phyloP scores from a whole-genome alignment of 192 early-diverging fungal species.

The Entomortierella parvispora region DNA sequence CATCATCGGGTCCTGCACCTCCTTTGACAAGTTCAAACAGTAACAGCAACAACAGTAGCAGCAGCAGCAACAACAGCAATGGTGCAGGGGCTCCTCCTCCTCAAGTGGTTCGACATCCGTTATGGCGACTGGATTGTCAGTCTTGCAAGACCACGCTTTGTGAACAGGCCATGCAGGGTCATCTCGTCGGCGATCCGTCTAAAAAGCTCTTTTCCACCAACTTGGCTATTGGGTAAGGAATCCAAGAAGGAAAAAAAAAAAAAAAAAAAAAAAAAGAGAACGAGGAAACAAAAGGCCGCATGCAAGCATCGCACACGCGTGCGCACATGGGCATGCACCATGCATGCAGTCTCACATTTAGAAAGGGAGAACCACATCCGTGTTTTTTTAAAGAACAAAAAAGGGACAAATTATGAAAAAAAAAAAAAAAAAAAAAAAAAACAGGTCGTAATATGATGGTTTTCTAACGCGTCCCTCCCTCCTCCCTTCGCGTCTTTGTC shows the following conservation, averaged over 20 bases:
- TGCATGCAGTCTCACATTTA: neutral
- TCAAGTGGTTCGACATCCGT: conserved; percentile 34
- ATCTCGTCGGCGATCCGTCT: conserved; percentile 38
- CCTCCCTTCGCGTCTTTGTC: neutral
- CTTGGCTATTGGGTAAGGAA: neutral
- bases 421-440: conserved; percentile 10
- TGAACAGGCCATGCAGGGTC: conserved; percentile 3
- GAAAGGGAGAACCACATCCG: too few relatives aligned
- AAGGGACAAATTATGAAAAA: neutral
- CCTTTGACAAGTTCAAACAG: neutral
- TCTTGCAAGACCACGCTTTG: conserved; percentile 40
- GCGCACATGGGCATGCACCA: neutral
- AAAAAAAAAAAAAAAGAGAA: conserved; percentile 5
- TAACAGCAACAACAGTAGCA: conserved; percentile 6
- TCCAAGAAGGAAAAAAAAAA: neutral
- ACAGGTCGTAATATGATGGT: neutral
- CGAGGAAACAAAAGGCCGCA: neutral
- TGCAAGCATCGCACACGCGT: neutral
- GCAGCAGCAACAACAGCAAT: conserved; percentile 8
- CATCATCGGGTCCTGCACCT: conserved; percentile 1
- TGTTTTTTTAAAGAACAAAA: too few relatives aligned
- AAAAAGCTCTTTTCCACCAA: conserved; percentile 26
- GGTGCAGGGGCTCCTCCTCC: conserved; percentile 9
- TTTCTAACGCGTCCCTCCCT: neutral
- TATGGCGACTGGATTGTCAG: conserved; percentile 37